These are phyloP conservation scores for Claviceps fusiformis DNA, from an alignment of 2,329 filamentous ascomycete genomes.

Conservation along the genomic window DNA sequence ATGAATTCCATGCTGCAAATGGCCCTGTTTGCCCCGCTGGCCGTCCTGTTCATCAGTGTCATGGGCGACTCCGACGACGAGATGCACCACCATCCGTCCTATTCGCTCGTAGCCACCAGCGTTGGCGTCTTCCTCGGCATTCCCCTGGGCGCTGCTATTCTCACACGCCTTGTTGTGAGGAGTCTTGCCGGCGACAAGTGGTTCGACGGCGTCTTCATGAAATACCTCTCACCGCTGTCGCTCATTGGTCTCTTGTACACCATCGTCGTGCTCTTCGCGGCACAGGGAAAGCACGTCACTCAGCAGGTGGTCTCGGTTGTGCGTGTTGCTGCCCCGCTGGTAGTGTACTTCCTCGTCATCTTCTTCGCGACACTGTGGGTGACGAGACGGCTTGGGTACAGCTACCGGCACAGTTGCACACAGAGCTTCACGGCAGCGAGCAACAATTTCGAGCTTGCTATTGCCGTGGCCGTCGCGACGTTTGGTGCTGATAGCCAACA, in stretches of 20 bases:
- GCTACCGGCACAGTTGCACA: constrained; percentile 55
- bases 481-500: constrained; percentile 69
- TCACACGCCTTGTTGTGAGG: constrained; percentile 55
- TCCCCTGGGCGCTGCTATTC: constrained; percentile 64
- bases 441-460: constrained; percentile 88
- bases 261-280: constrained; percentile 74
- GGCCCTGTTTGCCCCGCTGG: constrained; percentile 56
- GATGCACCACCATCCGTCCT: constrained; percentile 28
- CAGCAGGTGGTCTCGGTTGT: constrained; percentile 74
- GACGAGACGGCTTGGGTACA: constrained; percentile 54
- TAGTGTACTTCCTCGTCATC: constrained; percentile 68
- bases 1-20: constrained; percentile 65
- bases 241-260: constrained; percentile 78
- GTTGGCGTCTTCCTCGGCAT: constrained; percentile 80
- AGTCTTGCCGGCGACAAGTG: constrained; percentile 37
- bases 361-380: constrained; percentile 57
- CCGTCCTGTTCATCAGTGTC: constrained; percentile 55
- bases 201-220: constrained; percentile 60
- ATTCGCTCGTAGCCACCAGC: constrained; percentile 59
- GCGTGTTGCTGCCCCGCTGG: constrained; percentile 63
- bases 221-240: constrained; percentile 56
- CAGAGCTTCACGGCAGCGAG: constrained; percentile 84
- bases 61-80: constrained; percentile 34
- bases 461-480: constrained; percentile 72
- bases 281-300: constrained; percentile 63